A percentile compares a stretch with the other conserved stretches of the same genome.
phyloP scores from a whole-genome alignment of 163 green algal genomes.

The Coccomyxa subellipsoidea region DNA sequence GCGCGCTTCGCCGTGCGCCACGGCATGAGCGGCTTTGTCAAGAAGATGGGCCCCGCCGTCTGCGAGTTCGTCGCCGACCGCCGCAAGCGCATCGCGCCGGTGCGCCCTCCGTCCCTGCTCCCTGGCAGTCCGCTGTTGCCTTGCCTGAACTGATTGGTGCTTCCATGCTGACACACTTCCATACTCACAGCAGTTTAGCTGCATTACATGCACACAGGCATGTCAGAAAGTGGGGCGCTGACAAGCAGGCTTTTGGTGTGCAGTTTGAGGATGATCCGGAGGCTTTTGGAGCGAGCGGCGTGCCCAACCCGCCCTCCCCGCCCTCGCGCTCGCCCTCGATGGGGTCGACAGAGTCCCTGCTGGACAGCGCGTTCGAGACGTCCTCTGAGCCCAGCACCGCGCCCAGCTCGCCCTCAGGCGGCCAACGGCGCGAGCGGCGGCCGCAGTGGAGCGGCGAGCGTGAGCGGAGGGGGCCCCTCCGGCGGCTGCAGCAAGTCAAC shows the following conservation, averaged over 20 bases:
- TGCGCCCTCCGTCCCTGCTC: not conserved
- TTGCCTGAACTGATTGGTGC: not conserved
- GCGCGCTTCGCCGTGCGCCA: constrained; percentile 68
- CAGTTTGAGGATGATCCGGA: constrained; percentile 37
- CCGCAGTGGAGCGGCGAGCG: not conserved
- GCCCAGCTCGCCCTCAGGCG: not conserved
- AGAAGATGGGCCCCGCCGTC: constrained; percentile 64
- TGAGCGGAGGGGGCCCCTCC: not conserved
- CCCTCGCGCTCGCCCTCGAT: constrained; percentile 15
- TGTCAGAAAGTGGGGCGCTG: no score
- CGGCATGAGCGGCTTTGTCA: constrained; percentile 87
- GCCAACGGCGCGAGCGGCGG: not conserved
- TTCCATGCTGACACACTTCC: no score
- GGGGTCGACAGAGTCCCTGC: not conserved
- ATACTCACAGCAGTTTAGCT: no score
- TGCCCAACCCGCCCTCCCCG: constrained; percentile 35
- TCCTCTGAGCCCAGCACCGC: not conserved
- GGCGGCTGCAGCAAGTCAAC: constrained; percentile 23
- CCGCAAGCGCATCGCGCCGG: constrained; percentile 36
- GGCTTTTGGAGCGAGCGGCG: constrained; percentile 41
- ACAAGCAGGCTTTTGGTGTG: no score
- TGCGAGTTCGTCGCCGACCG: constrained; percentile 61
- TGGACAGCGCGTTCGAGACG: not conserved
- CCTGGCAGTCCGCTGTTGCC: not conserved
- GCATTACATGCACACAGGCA: no score